Conservation (phyloP, 768 basidiomycete species). For the Gymnopilus junonius region DNA sequence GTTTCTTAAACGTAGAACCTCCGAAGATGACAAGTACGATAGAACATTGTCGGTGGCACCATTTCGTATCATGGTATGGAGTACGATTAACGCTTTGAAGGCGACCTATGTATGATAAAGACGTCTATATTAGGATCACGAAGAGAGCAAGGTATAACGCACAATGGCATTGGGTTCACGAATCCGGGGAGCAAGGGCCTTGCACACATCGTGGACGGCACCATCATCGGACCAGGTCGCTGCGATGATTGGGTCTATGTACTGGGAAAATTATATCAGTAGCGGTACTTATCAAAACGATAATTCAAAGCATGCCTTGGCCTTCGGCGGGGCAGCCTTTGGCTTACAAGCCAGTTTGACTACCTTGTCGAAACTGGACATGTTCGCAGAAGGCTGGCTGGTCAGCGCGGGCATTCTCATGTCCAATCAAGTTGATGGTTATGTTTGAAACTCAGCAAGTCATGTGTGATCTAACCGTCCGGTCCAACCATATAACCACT, state of each 20-base stretch:
- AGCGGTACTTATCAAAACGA: slow-evolving; percentile 8
- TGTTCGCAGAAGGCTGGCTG: slow-evolving; percentile 31
- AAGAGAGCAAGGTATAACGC: slow-evolving; percentile 32
- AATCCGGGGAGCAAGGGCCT: slow-evolving; percentile 81
- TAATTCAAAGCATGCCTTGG: slow-evolving; percentile 65
- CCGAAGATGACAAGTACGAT: slow-evolving; percentile 77
- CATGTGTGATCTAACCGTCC: slow-evolving; percentile 20
- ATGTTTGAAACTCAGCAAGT: slow-evolving; percentile 36
- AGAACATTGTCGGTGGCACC: slow-evolving; percentile 96
- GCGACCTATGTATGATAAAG: slow-evolving; percentile 65
- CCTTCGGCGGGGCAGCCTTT: slow-evolving; percentile 93
- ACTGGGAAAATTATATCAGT: slow-evolving; percentile 51
- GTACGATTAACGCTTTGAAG: slow-evolving; percentile 96
- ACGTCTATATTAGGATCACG: not conserved
- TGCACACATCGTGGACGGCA: slow-evolving; percentile 90
- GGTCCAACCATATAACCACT: not conserved
- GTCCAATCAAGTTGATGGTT: slow-evolving; percentile 14
- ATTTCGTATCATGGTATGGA: slow-evolving; percentile 96
- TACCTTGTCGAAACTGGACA: slow-evolving; percentile 89
- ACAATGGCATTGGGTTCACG: slow-evolving; percentile 93
- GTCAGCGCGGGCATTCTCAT: slow-evolving; percentile 13
- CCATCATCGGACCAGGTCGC: slow-evolving; percentile 98
- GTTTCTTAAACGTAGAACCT: slow-evolving; percentile 81
- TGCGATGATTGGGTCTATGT: slow-evolving; percentile 94
- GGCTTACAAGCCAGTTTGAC: slow-evolving; percentile 98